Base-by-base conservation (phyloP, 2,329 filamentous ascomycete species). In the Colletotrichum sp. region DNA sequence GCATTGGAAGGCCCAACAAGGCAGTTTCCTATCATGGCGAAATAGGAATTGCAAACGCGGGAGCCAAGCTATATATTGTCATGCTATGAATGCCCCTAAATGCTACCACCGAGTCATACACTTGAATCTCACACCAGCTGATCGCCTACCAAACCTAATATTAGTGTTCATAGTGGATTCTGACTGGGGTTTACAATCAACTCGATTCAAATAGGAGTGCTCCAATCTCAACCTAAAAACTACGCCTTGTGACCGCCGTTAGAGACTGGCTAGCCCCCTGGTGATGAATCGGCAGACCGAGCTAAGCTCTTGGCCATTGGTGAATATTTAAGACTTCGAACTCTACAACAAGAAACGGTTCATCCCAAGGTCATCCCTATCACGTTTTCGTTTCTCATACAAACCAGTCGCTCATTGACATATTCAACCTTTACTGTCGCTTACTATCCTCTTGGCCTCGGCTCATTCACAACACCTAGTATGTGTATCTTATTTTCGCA, bases 351-450 rank as follows among this genome's bases (percentile, higher is more conserved):
- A 13, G 28, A 62, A 32, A 24, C 57, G 12, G n/a, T 62, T 62
- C 57, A 8, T 62, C 57, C 3, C 26, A 62, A 62, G 57, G 18
- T 32, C 15, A 32, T 32, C 57, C n/a, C n/a, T n/a, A n/a, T n/a
- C n/a, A n/a, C n/a, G n/a, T n/a, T n/a, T n/a, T n/a, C n/a, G n/a
- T n/a, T n/a, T n/a, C n/a, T n/a, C n/a, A n/a, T n/a, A n/a, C n/a
- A n/a, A n/a, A n/a, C n/a, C n/a, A n/a, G n/a, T n/a, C n/a, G 0
- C 26, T 59, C 13, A 1, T 16, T 59, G 10, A 22, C n/a, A 1
- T 2, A 6, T 13, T 4, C 0, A 18, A 28, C 0, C 22, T 1
- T 28, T 4, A 10, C 55, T 28, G 13, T 59, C 24, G 55, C 0
- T 59, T 7, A 16, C 13, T 18, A 59, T 59, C 15, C 52, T 8